Percentiles rank a stretch among this genome's conserved stretches.
These are phyloP conservation scores for Myriosclerotinia scirpicola DNA, from an alignment of 2,329 filamentous ascomycete species.

Conservation along the genomic window DNA sequence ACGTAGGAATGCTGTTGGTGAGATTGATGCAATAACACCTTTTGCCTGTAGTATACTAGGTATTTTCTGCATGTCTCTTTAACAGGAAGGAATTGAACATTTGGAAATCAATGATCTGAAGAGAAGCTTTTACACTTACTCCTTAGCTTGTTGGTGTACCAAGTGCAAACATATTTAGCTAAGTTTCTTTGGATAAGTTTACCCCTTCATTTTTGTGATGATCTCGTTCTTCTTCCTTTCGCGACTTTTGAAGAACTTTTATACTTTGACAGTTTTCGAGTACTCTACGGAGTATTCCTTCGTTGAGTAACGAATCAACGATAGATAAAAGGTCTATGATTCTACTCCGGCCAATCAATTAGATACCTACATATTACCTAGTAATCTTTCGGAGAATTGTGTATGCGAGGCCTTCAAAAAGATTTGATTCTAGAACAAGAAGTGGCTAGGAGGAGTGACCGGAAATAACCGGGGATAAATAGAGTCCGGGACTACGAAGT, in stretches of 20 bases:
- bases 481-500: too few relatives aligned
- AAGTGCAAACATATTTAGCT: neutral
- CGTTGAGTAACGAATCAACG: neutral
- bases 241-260: neutral
- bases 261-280: neutral
- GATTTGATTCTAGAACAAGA: neutral
- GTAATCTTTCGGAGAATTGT: neutral
- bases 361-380: too few relatives aligned
- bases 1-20: slow-evolving; percentile 9
- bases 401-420: neutral
- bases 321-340: too few relatives aligned
- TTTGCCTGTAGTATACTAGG: neutral
- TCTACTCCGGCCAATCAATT: too few relatives aligned
- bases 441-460: too few relatives aligned
- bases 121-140: neutral
- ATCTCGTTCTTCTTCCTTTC: neutral
- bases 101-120: neutral
- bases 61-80: neutral
- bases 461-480: too few relatives aligned
- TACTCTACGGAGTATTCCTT: neutral
- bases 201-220: slow-evolving; percentile 11
- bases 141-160: neutral
- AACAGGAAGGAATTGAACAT: neutral
- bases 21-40: slow-evolving; percentile 5
- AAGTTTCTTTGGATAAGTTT: neutral